These are phyloP conservation scores for Phytophthora cryptogea DNA, from an alignment of 352 stramenopile species.

Conservation along the genomic window DNA sequence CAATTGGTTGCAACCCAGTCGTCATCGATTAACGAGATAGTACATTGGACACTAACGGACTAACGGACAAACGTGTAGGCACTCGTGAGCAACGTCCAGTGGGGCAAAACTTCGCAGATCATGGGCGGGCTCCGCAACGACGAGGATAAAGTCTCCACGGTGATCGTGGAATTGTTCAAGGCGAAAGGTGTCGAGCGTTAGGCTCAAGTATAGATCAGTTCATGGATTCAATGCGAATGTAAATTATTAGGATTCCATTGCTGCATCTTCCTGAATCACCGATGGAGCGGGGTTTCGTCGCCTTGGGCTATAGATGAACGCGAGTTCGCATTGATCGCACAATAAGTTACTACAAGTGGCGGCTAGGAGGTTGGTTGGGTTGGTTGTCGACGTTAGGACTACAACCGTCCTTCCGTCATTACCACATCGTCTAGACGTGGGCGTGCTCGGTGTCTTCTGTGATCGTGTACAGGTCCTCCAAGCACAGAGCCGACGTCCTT, in stretches of 20 bases:
- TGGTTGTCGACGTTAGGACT: slow-evolving; percentile 8
- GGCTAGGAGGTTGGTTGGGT: background rate
- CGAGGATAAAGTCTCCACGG: slow-evolving; percentile 58
- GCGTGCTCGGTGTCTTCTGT: slow-evolving; percentile 49
- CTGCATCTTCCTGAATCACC: slow-evolving; percentile 17
- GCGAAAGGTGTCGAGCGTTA: slow-evolving; percentile 15
- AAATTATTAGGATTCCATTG: slow-evolving; percentile 5
- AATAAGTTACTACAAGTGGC: slow-evolving; percentile 20
- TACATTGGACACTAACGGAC: slow-evolving; percentile 6
- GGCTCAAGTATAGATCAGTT: background rate
- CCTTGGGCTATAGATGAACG: slow-evolving; percentile 3
- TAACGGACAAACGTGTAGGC: slow-evolving; percentile 3
- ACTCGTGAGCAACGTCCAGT: slow-evolving; percentile 57
- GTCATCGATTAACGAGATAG: slow-evolving; percentile 1
- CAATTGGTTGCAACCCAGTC: slow-evolving; percentile 7
- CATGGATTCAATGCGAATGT: background rate
- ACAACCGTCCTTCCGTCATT: slow-evolving; percentile 7
- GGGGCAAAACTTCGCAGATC: slow-evolving; percentile 60
- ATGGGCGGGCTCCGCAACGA: slow-evolving; percentile 56
- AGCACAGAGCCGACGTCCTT: slow-evolving; percentile 30
- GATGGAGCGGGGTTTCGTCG: slow-evolving; percentile 7
- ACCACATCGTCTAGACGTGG: slow-evolving; percentile 20
- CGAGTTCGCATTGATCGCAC: background rate
- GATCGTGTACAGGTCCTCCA: slow-evolving; percentile 66
- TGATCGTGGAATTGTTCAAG: slow-evolving; percentile 62